A percentile compares a stretch with the other conserved stretches of the same genome.
phyloP scores from a whole-genome alignment of 371 early-diverging fungal species.

The Circinella minor region DNA sequence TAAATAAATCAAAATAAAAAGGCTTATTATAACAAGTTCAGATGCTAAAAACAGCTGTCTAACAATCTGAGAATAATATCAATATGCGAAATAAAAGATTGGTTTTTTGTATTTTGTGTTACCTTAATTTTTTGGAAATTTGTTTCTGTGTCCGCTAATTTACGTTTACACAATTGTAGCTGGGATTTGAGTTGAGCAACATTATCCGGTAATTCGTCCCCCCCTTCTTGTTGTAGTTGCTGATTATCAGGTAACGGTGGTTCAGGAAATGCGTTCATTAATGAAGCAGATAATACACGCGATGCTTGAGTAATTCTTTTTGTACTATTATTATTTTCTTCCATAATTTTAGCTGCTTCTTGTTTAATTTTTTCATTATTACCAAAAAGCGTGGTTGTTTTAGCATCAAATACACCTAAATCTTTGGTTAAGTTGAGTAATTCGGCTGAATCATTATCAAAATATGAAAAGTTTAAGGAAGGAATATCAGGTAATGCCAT shows the following conservation, averaged over 20 bases:
- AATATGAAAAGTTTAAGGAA: conserved; percentile 44
- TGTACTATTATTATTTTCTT: too few species aligned
- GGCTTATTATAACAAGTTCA: neutral
- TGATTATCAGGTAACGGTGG: neutral
- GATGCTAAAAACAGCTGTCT: neutral
- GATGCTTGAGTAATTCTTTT: conserved; percentile 15
- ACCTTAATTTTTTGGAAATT: conserved; percentile 26
- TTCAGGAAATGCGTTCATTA: conserved; percentile 5
- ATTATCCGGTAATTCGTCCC: conserved; percentile 8
- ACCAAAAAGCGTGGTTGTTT: conserved; percentile 24
- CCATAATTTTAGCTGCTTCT: conserved; percentile 5
- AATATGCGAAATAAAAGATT: too few species aligned
- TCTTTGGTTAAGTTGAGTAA: conserved; percentile 46
- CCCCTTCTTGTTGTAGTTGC: neutral
- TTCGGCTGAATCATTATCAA: conserved; percentile 52
- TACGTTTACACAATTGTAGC: conserved; percentile 12
- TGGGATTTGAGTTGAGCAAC: conserved; percentile 11
- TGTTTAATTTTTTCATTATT: conserved; percentile 14
- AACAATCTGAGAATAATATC: neutral
- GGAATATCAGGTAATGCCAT: conserved; percentile 29
- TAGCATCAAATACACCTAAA: conserved; percentile 25
- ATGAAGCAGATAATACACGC: conserved; percentile 8
- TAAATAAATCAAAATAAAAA: neutral
- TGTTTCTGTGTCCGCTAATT: conserved; percentile 15
- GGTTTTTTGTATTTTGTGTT: neutral